Percentiles rank a stretch among this genome's conserved stretches.
These are phyloP conservation scores for Tulasnella sp. DNA, from an alignment of 768 basidiomycete species.

Conservation along the genomic window DNA sequence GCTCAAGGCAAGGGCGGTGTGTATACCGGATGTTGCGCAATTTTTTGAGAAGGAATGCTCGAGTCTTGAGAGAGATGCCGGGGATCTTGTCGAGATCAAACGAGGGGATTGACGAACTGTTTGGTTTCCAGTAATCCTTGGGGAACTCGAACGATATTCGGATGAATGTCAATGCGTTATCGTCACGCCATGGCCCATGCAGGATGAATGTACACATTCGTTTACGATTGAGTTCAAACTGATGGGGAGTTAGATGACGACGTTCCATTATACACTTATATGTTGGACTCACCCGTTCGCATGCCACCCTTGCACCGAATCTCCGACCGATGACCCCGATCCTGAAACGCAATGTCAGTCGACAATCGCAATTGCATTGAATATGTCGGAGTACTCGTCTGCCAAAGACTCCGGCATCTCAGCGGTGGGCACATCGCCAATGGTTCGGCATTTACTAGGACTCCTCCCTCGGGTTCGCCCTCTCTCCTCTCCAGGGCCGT, in stretches of 20 bases:
- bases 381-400: conserved; percentile 46
- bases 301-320: conserved; percentile 10
- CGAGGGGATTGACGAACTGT: conserved; percentile 7
- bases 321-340: conserved; percentile 8
- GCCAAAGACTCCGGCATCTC: conserved; percentile 43
- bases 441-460: conserved; percentile 16
- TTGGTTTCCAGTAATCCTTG: conserved; percentile 55
- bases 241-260: neutral
- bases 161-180: conserved; percentile 62
- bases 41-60: conserved; percentile 66
- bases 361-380: neutral
- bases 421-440: conserved; percentile 11
- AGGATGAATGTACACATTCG: conserved; percentile 77
- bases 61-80: conserved; percentile 61
- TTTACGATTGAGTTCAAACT: conserved; percentile 31
- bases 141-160: conserved; percentile 87
- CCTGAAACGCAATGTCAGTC: neutral
- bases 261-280: neutral
- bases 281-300: conserved; percentile 2
- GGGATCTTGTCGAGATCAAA: conserved; percentile 78
- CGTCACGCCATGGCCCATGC: conserved; percentile 85
- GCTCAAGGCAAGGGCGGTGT: conserved; percentile 72
- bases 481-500: conserved; percentile 31
- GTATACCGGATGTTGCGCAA: conserved; percentile 58
- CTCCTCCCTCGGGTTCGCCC: conserved; percentile 28